Conservation (phyloP, 495 filamentous ascomycete genomes). For the Mycothermus thermophilus region DNA sequence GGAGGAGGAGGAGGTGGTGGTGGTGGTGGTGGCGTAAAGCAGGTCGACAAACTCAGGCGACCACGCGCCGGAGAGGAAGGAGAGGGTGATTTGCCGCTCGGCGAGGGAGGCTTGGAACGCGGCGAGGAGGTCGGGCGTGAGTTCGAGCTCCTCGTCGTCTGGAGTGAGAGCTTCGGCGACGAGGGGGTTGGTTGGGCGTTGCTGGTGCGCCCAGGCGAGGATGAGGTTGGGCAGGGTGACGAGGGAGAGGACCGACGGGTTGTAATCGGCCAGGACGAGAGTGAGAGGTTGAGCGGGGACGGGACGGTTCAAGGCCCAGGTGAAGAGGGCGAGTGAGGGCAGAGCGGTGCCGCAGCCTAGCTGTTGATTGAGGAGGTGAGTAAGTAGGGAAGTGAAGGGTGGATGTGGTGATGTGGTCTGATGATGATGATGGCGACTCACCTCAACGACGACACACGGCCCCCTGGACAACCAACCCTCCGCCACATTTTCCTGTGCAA, state of each 20-base stretch:
- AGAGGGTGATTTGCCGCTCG: constrained; percentile 43
- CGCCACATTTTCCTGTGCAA: constrained; percentile 44
- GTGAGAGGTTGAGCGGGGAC: constrained; percentile 26
- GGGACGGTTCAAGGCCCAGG: constrained; percentile 40
- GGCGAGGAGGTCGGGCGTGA: constrained; percentile 47
- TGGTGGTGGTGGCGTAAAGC: constrained; percentile 36
- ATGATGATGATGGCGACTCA: constrained; percentile 18
- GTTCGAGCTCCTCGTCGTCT: constrained; percentile 64
- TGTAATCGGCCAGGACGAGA: constrained; percentile 81
- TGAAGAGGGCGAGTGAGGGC: constrained; percentile 65
- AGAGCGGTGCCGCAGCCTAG: constrained; percentile 85
- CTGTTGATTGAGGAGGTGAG: constrained; percentile 26
- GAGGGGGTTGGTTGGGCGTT: constrained; percentile 15
- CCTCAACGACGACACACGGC: constrained; percentile 56
- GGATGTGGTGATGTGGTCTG: no score
- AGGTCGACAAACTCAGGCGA: constrained; percentile 50
- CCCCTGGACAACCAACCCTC: constrained; percentile 29
- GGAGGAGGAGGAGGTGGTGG: constrained; percentile 60
- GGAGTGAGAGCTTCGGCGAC: constrained; percentile 28
- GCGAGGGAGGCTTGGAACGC: constrained; percentile 48
- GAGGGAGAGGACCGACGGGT: constrained; percentile 66
- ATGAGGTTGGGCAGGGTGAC: constrained; percentile 84
- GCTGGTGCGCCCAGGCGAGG: constrained; percentile 56
- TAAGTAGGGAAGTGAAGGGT: neutral
- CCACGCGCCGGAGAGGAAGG: constrained; percentile 79